These are phyloP conservation scores for Botryosphaeria agaves DNA, from an alignment of 2,329 filamentous ascomycete genomes.

Conservation along the genomic window DNA sequence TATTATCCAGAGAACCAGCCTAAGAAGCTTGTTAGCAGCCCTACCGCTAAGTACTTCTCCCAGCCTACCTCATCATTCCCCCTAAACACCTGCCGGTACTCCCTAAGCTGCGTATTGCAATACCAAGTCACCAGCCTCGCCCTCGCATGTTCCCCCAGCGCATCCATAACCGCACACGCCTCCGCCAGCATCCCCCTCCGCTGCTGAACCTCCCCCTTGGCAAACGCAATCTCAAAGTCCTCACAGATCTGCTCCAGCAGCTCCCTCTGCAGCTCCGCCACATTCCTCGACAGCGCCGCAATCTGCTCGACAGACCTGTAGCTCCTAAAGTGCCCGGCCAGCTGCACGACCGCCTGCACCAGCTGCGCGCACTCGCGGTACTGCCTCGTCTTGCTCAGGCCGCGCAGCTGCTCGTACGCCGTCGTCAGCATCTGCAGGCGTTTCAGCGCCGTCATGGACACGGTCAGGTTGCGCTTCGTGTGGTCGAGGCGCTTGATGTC, in stretches of 20 bases:
- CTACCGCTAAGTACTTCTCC: too few species aligned
- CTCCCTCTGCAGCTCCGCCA: conserved; percentile 83
- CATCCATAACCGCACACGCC: conserved; percentile 87
- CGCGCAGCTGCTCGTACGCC: conserved; percentile 89
- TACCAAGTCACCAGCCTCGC: conserved; percentile 85
- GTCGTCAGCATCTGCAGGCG: conserved; percentile 96
- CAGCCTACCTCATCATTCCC: conserved; percentile 62
- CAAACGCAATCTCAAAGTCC: conserved; percentile 91
- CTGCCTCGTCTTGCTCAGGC: conserved; percentile 67
- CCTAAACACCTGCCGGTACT: conserved; percentile 89
- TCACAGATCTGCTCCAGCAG: conserved; percentile 96
- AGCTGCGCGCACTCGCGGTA: conserved; percentile 91
- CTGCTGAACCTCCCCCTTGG: conserved; percentile 63
- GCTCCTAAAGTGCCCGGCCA: conserved; percentile 97
- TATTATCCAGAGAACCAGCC: conserved; percentile 90
- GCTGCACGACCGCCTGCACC: conserved; percentile 84
- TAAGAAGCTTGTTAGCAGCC: too few species aligned
- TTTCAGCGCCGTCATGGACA: conserved; percentile 96
- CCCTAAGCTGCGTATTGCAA: conserved; percentile 87
- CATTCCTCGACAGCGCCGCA: conserved; percentile 77
- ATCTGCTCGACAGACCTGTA: conserved; percentile 98
- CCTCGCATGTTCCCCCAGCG: conserved; percentile 73
- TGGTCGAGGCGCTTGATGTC: conserved; percentile 95
- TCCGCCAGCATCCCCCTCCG: conserved; percentile 60
- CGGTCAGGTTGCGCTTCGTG: conserved; percentile 88